Conservation (phyloP, 768 basidiomycete species). For the Russula sp. region DNA sequence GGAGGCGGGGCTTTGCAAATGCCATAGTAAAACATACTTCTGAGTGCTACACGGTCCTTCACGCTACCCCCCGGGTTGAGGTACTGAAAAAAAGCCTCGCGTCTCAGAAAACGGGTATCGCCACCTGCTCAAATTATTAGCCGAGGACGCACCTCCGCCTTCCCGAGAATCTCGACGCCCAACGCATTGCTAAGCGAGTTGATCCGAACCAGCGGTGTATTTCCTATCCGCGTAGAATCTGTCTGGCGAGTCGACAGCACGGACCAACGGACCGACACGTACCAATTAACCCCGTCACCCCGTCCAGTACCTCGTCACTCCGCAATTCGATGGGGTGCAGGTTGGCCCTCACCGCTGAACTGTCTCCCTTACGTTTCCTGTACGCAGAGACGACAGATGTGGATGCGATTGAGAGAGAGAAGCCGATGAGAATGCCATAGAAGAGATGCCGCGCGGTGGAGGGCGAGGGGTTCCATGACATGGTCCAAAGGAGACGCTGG, state of each 20-base stretch:
- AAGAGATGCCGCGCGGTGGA: conserved; percentile 33
- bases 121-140: background rate
- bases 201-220: conserved; percentile 89
- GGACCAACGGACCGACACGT: conserved; percentile 23
- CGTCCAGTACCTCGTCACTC: conserved; percentile 72
- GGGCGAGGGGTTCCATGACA: conserved; percentile 28
- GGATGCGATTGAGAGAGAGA: conserved; percentile 69
- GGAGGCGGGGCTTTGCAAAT: background rate
- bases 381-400: conserved; percentile 55
- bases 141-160: conserved; percentile 67
- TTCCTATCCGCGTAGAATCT: conserved; percentile 48
- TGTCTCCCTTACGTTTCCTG: conserved; percentile 44
- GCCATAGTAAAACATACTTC: conserved; percentile 47
- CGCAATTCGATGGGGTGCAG: conserved; percentile 62
- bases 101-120: conserved; percentile 2
- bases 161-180: conserved; percentile 91
- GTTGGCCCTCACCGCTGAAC: conserved; percentile 31
- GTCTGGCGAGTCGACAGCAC: too few relatives aligned
- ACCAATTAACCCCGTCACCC: conserved; percentile 86
- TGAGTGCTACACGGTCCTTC: conserved; percentile 94
- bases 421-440: conserved; percentile 62
- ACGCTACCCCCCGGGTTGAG: conserved; percentile 97
- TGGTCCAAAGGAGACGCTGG: background rate
- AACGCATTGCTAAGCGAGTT: conserved; percentile 86
- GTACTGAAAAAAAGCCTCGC: conserved; percentile 47